phyloP scores from a whole-genome alignment of 192 early-diverging fungal genomes.

The Coemansia sp. region DNA sequence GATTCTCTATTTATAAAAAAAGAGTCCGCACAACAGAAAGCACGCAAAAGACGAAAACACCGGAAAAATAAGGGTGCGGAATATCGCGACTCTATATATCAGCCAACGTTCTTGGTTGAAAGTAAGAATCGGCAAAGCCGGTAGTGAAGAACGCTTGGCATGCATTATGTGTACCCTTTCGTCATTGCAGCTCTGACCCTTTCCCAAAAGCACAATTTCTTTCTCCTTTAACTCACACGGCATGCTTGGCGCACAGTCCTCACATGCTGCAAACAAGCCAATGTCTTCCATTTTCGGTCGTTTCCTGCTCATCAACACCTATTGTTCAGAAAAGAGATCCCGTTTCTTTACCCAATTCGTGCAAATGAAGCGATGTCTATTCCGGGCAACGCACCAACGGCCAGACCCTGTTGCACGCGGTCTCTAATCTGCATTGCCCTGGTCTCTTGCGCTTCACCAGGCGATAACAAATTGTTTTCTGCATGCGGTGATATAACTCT shows the following conservation, averaged over 20 bases:
- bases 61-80: not conserved
- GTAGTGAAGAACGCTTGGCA: not conserved
- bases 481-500: too few species aligned
- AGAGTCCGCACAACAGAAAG: not conserved
- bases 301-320: not conserved
- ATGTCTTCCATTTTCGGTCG: not conserved
- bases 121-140: not conserved
- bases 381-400: too few species aligned
- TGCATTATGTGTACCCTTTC: not conserved
- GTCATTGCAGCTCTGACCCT: not conserved
- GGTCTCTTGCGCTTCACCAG: too few species aligned
- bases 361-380: not conserved
- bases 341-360: not conserved
- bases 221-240: not conserved
- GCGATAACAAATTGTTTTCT: too few species aligned
- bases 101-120: not conserved
- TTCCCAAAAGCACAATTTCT: not conserved
- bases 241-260: not conserved
- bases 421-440: too few species aligned
- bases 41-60: constrained; percentile 1
- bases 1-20: too few species aligned
- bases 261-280: not conserved
- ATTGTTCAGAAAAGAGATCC: not conserved
- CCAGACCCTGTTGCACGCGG: too few species aligned
- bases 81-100: not conserved